Evolutionary conservation across 2,329 filamentous ascomycete species (phyloP), one percentile per base, ranked within the genome.

Genomic region (Botrytis cinerea): DNA sequence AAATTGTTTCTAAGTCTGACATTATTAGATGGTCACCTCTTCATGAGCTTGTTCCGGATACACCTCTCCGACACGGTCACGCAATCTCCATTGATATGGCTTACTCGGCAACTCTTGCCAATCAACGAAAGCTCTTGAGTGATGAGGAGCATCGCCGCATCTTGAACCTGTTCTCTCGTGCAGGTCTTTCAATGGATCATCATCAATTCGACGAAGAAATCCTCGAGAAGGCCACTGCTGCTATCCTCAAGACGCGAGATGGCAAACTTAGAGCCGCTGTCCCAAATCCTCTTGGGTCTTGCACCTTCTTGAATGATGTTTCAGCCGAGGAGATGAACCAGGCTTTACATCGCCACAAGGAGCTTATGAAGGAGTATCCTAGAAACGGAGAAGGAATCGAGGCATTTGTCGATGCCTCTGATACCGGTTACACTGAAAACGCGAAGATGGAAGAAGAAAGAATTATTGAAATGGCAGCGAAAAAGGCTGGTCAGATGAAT

Each of bases 81-180:
- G 91, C 91, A 76, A 93, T 93, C 77, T 91, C 89, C 3, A 91
- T 93, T 75, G 91, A 93, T 80, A 93, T 93, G 91, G 91, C 91
- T 0, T 93, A 91, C 82, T 91, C 90, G 0, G 90, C 91, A 0
- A 93, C 91, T 0, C 84, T 93, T 6, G 89, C 91, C 28, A 87
- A 90, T 79, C 81, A 85, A 74, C 87, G 89, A n/a, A 88, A 89
- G 6, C 83, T 92, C 0, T 84, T 93, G 16, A 86, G 84, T 35
- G 83, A 88, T 62, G 84, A 83, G 1, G 90, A 93, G 76, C 89
- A 92, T 79, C 84, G 82, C 40, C 86, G 90, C 28, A 82, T 93
- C 1, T 83, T 93, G n/a, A 87, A 85, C 71, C 84, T 93, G 7
- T 93, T 93, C 82, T 92, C 90, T 0, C 86, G 90, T 62, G 90